A percentile compares a stretch with the other conserved stretches of the same genome.
These are phyloP conservation scores for Didymella sp. DNA, from an alignment of 2,329 filamentous ascomycete genomes.

Conservation along the genomic window DNA sequence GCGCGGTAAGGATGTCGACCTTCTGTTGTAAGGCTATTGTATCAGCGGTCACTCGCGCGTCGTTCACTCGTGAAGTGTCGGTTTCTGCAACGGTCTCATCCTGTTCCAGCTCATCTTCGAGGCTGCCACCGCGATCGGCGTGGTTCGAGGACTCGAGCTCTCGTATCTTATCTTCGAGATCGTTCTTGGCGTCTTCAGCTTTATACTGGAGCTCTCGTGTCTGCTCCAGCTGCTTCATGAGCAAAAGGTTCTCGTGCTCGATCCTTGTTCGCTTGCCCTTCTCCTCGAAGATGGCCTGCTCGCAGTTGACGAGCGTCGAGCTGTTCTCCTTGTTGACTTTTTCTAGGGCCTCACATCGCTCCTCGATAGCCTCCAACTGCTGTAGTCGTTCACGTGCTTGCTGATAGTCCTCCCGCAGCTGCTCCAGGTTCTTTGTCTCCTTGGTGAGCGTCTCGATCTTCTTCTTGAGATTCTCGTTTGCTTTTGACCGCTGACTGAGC, in stretches of 20 bases:
- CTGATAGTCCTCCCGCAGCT: constrained; percentile 55
- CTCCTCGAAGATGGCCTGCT: constrained; percentile 60
- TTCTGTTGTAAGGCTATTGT: constrained; percentile 50
- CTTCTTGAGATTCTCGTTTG: constrained; percentile 61
- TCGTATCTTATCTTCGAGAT: constrained; percentile 55
- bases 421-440: constrained; percentile 53
- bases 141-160: constrained; percentile 50
- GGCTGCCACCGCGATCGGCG: constrained; percentile 38
- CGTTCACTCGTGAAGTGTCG: constrained; percentile 26
- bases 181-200: constrained; percentile 56
- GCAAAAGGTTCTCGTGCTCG: constrained; percentile 57
- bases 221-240: constrained; percentile 57
- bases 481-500: constrained; percentile 56
- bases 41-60: constrained; percentile 41
- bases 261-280: constrained; percentile 57
- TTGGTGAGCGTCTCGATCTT: constrained; percentile 60
- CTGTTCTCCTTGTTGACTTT: constrained; percentile 61
- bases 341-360: constrained; percentile 54
- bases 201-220: constrained; percentile 56
- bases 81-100: constrained; percentile 41
- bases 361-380: constrained; percentile 55
- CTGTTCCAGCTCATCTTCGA: constrained; percentile 52
- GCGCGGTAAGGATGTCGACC: constrained; percentile 48
- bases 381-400: constrained; percentile 53
- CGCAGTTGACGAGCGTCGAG: constrained; percentile 58